Evolutionary conservation across 345 rosid species (phyloP), one percentile per base, ranked within the genome.

Genomic region (Salix arbutifolia): DNA sequence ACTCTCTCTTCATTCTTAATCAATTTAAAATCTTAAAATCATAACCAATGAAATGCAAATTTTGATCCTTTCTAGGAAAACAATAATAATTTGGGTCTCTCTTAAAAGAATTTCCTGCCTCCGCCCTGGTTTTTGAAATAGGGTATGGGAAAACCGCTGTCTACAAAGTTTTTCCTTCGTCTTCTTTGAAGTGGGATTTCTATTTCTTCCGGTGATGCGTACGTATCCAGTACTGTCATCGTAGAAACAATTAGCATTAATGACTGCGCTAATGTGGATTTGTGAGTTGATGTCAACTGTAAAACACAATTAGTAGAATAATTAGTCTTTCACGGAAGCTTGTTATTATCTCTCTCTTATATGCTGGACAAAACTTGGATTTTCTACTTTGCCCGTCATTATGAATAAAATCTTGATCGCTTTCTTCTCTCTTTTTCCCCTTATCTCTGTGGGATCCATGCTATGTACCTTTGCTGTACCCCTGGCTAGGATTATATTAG

Each of bases 271-370:
- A 70, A 37, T 13, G 12, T 68, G 67, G 75, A 42, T 64, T 5
- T 70, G 23, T 71, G 75, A 64, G 75, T 52, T 71, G 71, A 50
- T 50, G 56, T 71, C 76, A 50, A 53, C 72, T 77, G 76, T 37
- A 71, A 77, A 65, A 65, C 76, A 65, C 66, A 52, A 50, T 19
- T 65, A 8, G 69, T 37, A 48, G 70, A 52, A 21, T 23, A 28
- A 23, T 58, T 65, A 62, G 25, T 12, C 38, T 8, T 70, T 11
- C 48, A 64, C 37, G 38, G 71, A 71, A 71, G 50, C 75, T 46
- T 18, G 26, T 33, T 7, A 48, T 62, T 7, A 62, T 71, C 38
- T 44, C 44, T 62, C 70, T 40, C 69, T 1, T 1, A 61, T 8
- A 25, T n/a, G 23, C 1, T 10, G 10, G 23, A n/a, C 52, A 31